Evolutionary conservation across 768 basidiomycete species (phyloP).

Genomic region (Tricholoma saponaceum): DNA sequence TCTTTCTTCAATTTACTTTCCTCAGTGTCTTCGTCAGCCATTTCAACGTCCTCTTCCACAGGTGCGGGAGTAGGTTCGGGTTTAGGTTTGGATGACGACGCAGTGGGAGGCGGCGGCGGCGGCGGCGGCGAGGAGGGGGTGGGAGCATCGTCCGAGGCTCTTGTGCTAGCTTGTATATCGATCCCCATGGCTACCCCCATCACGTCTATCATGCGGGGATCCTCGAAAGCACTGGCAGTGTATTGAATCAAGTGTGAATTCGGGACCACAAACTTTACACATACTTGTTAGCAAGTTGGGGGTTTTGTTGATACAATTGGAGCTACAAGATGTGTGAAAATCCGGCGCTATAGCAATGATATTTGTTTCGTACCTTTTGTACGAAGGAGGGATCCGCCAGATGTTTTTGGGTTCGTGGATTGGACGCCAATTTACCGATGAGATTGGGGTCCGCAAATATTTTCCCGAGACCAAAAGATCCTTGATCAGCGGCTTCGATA

Average conservation of each 20-base stretch:
- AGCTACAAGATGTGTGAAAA: conserved; percentile 36
- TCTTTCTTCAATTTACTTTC: conserved; percentile 73
- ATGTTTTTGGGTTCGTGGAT: conserved; percentile 82
- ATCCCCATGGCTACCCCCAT: conserved; percentile 91
- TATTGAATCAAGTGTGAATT: conserved; percentile 4
- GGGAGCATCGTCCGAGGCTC: conserved; percentile 79
- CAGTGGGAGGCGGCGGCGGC: conserved; percentile 37
- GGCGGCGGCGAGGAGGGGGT: conserved; percentile 38
- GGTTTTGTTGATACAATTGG: conserved; percentile 64
- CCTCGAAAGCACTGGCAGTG: conserved; percentile 49
- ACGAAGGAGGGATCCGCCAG: conserved; percentile 82
- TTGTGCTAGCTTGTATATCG: conserved; percentile 83
- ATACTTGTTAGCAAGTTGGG: conserved; percentile 55
- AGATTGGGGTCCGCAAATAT: conserved; percentile 85
- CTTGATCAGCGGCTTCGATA: conserved; percentile 21
- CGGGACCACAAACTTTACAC: conserved; percentile 14
- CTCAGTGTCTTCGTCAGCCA: conserved; percentile 64
- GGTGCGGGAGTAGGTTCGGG: conserved; percentile 36
- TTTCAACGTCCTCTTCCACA: conserved; percentile 57
- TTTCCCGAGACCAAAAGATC: conserved; percentile 47
- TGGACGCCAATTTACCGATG: conserved; percentile 76
- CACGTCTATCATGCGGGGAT: conserved; percentile 92
- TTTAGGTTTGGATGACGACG: conserved; percentile 41
- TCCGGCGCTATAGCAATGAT: not conserved
- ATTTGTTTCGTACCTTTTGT: conserved; percentile 44